Evolutionary conservation across 2,329 filamentous ascomycete genomes (phyloP), one percentile per base, ranked within the genome.

Genomic region (Calonectria pauciramosa): DNA sequence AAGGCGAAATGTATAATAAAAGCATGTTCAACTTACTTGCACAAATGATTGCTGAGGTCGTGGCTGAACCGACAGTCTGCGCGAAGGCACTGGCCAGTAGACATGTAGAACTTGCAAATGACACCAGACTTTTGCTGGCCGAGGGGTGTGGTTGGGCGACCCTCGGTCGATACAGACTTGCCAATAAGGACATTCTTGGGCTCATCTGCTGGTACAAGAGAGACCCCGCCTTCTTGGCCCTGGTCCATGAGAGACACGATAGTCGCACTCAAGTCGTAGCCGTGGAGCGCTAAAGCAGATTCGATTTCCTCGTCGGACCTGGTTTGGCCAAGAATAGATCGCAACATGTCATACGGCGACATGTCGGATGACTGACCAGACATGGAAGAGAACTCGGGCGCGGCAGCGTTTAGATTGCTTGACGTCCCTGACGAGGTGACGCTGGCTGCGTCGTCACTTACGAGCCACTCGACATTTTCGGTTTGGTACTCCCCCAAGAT

Each of bases 11-110:
- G 28, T 47, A 63, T 71, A 56, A 54, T 49, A 38, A 30, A 28
- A 72, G 20, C 71, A 68, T 36, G 23, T 41, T 65, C 56, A 66
- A 94, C 95, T 90, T 89, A 97, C 95, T 99, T 99, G 96, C 97
- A 99, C 76, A 99, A 91, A 82, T 98, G 97, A 82, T 95, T 97
- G 83, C 95, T 98, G 56, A 98, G 90, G 84, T 99, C 96, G 85
- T 99, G 97, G 79, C 96, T 98, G 86, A 99, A 99, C 72, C 96
- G 94, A 85, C 97, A 99, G 85, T 99, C 97, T 74, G 96, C 96
- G 73, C 97, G 93, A 68, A 98, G 92, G 84, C 97, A 99, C 85
- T 97, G 95, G n/a, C 97, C 97, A 10, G 94, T 97, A 13, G 96
- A 96, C 77, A 99, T 89, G 89, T 96, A 99, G 85, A 99, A 99